Percentiles rank a stretch among this genome's conserved stretches.
phyloP scores from a whole-genome alignment of 805 yeast species.

The Cyberlindnera samutprakarnensis region DNA sequence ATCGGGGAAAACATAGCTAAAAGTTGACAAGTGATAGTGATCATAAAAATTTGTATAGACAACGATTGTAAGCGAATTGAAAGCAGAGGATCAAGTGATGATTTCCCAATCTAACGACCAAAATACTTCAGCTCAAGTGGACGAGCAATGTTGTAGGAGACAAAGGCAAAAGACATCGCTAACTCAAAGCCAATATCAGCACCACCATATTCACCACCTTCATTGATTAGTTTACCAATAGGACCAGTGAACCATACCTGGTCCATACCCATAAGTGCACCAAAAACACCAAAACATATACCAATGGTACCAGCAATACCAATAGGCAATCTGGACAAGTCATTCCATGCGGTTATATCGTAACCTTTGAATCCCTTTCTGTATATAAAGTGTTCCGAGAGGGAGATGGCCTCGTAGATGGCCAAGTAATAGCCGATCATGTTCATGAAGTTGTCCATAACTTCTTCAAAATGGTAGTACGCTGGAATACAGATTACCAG shows the following conservation, averaged over 20 bases:
- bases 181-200: conserved; percentile 89
- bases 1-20: too few relatives aligned
- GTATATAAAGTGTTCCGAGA: conserved; percentile 82
- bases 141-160: conserved; percentile 53
- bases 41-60: too few relatives aligned
- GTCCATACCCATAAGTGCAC: conserved; percentile 81
- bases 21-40: too few relatives aligned
- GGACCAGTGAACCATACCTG: conserved; percentile 82
- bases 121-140: conserved; percentile 63
- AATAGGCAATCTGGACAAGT: conserved; percentile 52
- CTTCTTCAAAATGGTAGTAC: conserved; percentile 60
- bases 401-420: conserved; percentile 65
- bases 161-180: conserved; percentile 57
- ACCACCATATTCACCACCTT: conserved; percentile 33
- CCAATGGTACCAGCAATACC: conserved; percentile 77
- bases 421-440: conserved; percentile 88
- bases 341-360: conserved; percentile 54
- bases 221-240: conserved; percentile 53
- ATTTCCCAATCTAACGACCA: conserved; percentile 31
- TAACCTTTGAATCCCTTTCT: conserved; percentile 55
- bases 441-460: conserved; percentile 85
- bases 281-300: conserved; percentile 77
- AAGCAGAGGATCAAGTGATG: too few relatives aligned
- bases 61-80: too few relatives aligned
- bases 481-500: conserved; percentile 89